Evolutionary conservation across 2,329 filamentous ascomycete genomes (phyloP), one percentile per base, ranked within the genome.

Genomic region (Grosmannia serpens): DNA sequence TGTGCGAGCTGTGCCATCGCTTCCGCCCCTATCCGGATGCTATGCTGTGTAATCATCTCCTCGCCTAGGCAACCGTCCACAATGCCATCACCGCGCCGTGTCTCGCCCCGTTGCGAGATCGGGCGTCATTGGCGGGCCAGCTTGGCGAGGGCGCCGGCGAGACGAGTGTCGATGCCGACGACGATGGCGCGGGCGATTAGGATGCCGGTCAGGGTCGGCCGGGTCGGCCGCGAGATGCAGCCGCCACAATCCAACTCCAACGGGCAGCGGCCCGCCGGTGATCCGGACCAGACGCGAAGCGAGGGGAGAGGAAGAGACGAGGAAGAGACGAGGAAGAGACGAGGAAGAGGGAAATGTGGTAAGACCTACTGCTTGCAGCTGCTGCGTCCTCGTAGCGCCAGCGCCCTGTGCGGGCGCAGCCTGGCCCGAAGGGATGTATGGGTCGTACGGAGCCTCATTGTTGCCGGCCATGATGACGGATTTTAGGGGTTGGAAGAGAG

Each of bases 351-450:
- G 13, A 31, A 56, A 61, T 60, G 64, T 53, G 62, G 59, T 64
- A 60, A 62, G 57, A 85, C 89, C 79, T 87, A 96, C 90, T 75
- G 86, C 87, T 82, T 95, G 89, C 65, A 95, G 81, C 64, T 87
- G 87, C 64, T 79, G 75, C 58, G 81, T 78, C 71, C 81, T 73
- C 61, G 73, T 72, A 70, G 74, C 81, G 64, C 69, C 74, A 68
- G 65, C 69, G 62, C 68, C 74, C 71, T 75, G 72, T 65, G 72
- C 71, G 65, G 69, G 66, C 60, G 73, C 71, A 67, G 68, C 72
- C 73, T 80, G 78, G 73, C 84, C 84, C 70, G 82, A 83, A 70
- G 89, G 89, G 73, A 92, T 91, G 76, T 94, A 95, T 63, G 89
- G 89, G 75, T 95, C 89, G 75, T 95, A 95, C 65, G 89, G 89